These are phyloP conservation scores for Anisodus acutangulus DNA, from an alignment of 257 asterid species.

Conservation along the genomic window DNA sequence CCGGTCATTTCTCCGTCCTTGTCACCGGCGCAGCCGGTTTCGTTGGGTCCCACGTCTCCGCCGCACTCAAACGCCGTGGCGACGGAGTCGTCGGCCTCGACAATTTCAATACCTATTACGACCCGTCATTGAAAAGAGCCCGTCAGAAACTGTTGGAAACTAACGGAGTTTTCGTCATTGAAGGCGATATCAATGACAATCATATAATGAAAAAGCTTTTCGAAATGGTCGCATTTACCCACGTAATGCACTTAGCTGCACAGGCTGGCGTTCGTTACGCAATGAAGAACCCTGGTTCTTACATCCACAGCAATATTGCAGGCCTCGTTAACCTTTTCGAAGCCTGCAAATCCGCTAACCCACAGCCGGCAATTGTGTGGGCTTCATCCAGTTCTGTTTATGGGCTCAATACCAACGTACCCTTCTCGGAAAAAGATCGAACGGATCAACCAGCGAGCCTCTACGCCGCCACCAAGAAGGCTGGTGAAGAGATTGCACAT, in stretches of 20 bases:
- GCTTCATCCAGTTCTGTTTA: slow-evolving; percentile 58
- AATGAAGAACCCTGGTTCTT: slow-evolving; percentile 48
- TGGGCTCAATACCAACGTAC: slow-evolving; percentile 50
- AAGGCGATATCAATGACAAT: slow-evolving; percentile 44
- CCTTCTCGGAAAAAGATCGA: slow-evolving; percentile 47
- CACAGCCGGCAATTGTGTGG: slow-evolving; percentile 52
- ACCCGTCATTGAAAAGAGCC: slow-evolving; percentile 47
- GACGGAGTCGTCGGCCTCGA: slow-evolving; percentile 57
- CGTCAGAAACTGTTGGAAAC: slow-evolving; percentile 39
- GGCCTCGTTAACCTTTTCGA: slow-evolving; percentile 54
- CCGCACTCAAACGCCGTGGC: slow-evolving; percentile 46
- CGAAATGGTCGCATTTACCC: slow-evolving; percentile 42
- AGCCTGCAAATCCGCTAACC: slow-evolving; percentile 49
- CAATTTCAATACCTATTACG: slow-evolving; percentile 48
- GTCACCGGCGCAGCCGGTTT: slow-evolving; percentile 60
- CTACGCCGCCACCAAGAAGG: slow-evolving; percentile 55
- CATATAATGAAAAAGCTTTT: slow-evolving; percentile 37
- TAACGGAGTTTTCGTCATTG: slow-evolving; percentile 40
- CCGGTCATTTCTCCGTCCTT: slow-evolving; percentile 37
- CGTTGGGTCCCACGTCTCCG: slow-evolving; percentile 53
- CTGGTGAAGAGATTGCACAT: slow-evolving; percentile 59
- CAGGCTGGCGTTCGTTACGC: slow-evolving; percentile 61
- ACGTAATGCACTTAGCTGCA: slow-evolving; percentile 56
- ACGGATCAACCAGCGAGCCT: slow-evolving; percentile 52
- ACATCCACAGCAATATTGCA: slow-evolving; percentile 49